Base-by-base conservation (phyloP, 1,139 yeast species). In the Nakaseomyces kungkrabaensis region DNA sequence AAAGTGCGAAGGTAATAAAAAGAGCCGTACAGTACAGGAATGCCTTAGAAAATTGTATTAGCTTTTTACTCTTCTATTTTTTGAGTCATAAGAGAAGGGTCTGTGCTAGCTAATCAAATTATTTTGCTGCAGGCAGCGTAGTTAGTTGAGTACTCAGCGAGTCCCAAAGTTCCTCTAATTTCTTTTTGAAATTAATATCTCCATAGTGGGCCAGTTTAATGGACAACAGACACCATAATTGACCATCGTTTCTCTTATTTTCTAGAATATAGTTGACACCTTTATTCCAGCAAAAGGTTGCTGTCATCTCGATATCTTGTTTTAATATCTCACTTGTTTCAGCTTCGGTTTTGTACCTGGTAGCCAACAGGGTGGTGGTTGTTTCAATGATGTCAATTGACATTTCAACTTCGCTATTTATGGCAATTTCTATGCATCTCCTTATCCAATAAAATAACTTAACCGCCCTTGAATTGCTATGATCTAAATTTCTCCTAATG, bases 201-300 rank as follows among this genome's bases (percentile, higher is more conserved):
- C 54, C 54, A 33, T 56, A 29, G 13, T 46, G 40, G 4, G 65
- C 58, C 45, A 52, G 54, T n/a, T 47, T 44, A 25, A 56, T 49
- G 3, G 65, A 54, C n/a, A 46, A 46, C 46, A 47, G 48, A 45
- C 62, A 60, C 59, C 60, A 61, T 5, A 25, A 34, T 5, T 47
- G 41, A 13, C 59, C 60, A 3, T 43, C 40, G 4, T 37, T 37
- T 26, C 51, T 50, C 1, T 57, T 43, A 8, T 52, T 56, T 9
- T 50, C 46, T 11, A 59, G 59, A 9, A 62, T 45, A 25, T 41
- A 38, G 36, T 55, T 58, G 6, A 60, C 56, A 6, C 64, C 66
- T 25, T 54, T 50, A 47, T 61, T 60, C 66, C 66, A 62, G 37
- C 56, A 52, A 7, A 54, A 45, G 3, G 59, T 60, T 5, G 60